Base-by-base conservation (phyloP, 768 basidiomycete genomes). In the Mycena galericulata region DNA sequence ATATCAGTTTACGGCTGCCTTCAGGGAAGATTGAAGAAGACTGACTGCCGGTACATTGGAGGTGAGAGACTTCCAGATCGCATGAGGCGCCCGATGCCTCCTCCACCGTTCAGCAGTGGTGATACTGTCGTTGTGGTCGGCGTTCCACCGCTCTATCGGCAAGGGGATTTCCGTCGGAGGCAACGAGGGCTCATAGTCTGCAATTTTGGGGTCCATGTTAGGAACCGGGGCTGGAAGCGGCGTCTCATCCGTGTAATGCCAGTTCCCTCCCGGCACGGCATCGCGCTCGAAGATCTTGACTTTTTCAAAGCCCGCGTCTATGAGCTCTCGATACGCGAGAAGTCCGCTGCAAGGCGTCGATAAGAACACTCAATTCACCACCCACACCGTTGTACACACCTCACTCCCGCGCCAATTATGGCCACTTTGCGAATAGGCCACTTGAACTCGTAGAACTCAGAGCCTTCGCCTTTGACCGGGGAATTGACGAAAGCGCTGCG, bases 181-280 rank as follows among this genome's bases (percentile, higher is more conserved):
- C 32, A 82, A 65, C 20, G 78, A 77, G 1, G 83, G 81, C 15
- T 65, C 75, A 57, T 74, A 84, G 63, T 82, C 83, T 1, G 74
- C 80, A 12, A 78, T 64, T 3, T 75, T 65, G 14, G 78, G 72
- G 45, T 78, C 76, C 8, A 68, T 68, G 57, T 80, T 81, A 4
- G 82, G 83, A 9, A 84, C 72, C 3, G 81, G 77, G 3, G 80
- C 76, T 54, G 77, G 70, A 3, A 75, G 67, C 6, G 82, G 77
- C 4, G 67, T 70, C 55, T 83, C 80, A 4, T 82, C 81, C 0
- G 80, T 80, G 57, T 82, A 83, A 62, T 81, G 81, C 82, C 82
- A 83, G 60, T 79, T 80, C 11, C 82, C 82, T 4, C 82, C 81
- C 1, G 83, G 81, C 0, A 76, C 57, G 29, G 73, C 62, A 67